phyloP scores from a whole-genome alignment of 1,139 yeast species.

The Suhomyces bribrorum region DNA sequence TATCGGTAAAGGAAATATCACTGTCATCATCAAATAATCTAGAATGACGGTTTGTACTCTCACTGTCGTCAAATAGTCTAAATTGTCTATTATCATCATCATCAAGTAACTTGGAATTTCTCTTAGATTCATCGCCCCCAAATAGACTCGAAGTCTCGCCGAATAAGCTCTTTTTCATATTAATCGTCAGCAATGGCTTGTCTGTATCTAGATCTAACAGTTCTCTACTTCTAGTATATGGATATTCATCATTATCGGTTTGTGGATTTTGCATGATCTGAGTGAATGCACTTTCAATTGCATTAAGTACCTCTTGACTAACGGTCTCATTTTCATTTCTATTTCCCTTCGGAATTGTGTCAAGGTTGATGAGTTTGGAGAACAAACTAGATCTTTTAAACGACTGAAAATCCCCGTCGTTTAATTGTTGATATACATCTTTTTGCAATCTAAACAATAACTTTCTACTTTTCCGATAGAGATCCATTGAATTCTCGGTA shows the following conservation, averaged over 20 bases:
- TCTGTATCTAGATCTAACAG: constrained; percentile 3
- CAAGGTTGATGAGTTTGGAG: constrained; percentile 40
- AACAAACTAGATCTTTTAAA: constrained; percentile 46
- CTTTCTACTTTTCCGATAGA: constrained; percentile 53
- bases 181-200: constrained; percentile 17
- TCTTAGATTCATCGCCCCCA: constrained; percentile 20
- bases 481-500: constrained; percentile 8
- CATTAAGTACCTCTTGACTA: constrained; percentile 52
- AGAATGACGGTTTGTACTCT: constrained; percentile 21
- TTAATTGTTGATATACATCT: constrained; percentile 50
- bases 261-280: constrained; percentile 51
- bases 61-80: neutral
- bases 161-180: constrained; percentile 37
- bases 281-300: constrained; percentile 71
- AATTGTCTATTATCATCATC: neutral
- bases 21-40: constrained; percentile 39
- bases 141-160: constrained; percentile 35
- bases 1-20: constrained; percentile 37
- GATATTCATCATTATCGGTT: neutral
- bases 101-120: constrained; percentile 1
- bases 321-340: constrained; percentile 19
- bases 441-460: constrained; percentile 59
- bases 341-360: constrained; percentile 12
- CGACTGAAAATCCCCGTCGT: constrained; percentile 51
- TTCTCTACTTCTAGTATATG: constrained; percentile 1